Evolutionary conservation across 768 basidiomycete genomes (phyloP).

Genomic region (Ephemerocybe angulata): DNA sequence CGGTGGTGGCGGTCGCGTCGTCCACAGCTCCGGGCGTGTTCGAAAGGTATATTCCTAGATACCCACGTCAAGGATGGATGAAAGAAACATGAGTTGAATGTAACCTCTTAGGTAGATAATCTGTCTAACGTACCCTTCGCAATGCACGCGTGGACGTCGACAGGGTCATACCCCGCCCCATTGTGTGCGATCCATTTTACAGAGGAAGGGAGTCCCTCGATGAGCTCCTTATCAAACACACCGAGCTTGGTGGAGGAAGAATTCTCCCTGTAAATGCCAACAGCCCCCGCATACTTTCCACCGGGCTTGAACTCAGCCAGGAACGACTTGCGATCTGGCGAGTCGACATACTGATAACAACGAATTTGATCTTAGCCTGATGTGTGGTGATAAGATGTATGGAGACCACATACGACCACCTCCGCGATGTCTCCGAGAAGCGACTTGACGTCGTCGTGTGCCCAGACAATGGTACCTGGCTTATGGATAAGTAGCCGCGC

Average conservation of each 20-base stretch:
- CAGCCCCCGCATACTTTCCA: slow-evolving; percentile 68
- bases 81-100: neutral
- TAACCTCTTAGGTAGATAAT: neutral
- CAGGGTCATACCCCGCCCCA: slow-evolving; percentile 89
- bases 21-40: slow-evolving; percentile 90
- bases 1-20: slow-evolving; percentile 88
- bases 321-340: slow-evolving; percentile 64
- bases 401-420: slow-evolving; percentile 59
- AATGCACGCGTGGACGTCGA: slow-evolving; percentile 74
- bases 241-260: slow-evolving; percentile 62
- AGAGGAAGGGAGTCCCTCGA: slow-evolving; percentile 59
- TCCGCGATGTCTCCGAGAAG: slow-evolving; percentile 69
- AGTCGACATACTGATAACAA: slow-evolving; percentile 42
- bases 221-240: slow-evolving; percentile 74
- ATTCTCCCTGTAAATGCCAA: slow-evolving; percentile 81
- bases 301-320: slow-evolving; percentile 56
- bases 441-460: slow-evolving; percentile 64
- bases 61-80: too few relatives aligned
- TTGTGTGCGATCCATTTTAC: slow-evolving; percentile 91
- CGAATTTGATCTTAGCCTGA: slow-evolving; percentile 1
- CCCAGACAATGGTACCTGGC: slow-evolving; percentile 74
- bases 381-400: neutral
- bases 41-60: slow-evolving; percentile 75
- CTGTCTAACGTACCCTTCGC: slow-evolving; percentile 56
- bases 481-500: neutral